Base-by-base conservation (phyloP, 768 basidiomycete genomes). In the Chalciporus piperatus region DNA sequence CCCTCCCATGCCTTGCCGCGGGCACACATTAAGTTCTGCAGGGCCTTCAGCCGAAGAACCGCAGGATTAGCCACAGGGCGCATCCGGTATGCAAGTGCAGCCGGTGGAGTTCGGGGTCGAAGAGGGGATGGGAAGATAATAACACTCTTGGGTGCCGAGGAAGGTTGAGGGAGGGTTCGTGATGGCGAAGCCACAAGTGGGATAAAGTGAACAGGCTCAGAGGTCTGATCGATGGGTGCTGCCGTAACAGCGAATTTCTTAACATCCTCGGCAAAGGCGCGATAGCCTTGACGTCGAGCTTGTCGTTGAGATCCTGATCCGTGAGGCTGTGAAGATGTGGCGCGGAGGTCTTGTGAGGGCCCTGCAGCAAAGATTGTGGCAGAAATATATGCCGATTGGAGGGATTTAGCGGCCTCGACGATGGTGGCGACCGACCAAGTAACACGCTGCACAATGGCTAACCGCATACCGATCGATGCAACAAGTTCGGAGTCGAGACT, bases 31-130 rank as follows among this genome's bases (percentile, higher is more conserved):
- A 78, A 64, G 58, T 84, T 85, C 59, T 81, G 77, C 60, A 84
- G 66, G n/a, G 85, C 86, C 62, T 74, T 75, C 38, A 87, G 61
- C 4, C 84, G 72, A 45, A 87, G 70, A 53, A 78, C 73, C 40
- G 79, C 72, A 6, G 84, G 84, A 58, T 88, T 87, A 47, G 78
- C 70, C 6, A 86, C 74, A 3, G 78, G 79, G 8, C 86, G 74
- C 57, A 80, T 70, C 25, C 85, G 76, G 57, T 76, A 74, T 6
- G 66, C 62, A 45, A 74, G 66, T 10, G 56, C 50, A 22, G 61
- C 40, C 16, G 66, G 65, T 1, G 65, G 59, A 32, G 70, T 55
- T 46, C 60, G 67, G 70, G 72, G 76, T 70, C 59, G 76, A 67
- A 63, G 74, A 47, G 66, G 76, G 44, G 60, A 78, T 42, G 70